Evolutionary conservation across 2,329 filamentous ascomycete species (phyloP), one percentile per base, ranked within the genome.

Genomic region (Paecilomyces formosus): DNA sequence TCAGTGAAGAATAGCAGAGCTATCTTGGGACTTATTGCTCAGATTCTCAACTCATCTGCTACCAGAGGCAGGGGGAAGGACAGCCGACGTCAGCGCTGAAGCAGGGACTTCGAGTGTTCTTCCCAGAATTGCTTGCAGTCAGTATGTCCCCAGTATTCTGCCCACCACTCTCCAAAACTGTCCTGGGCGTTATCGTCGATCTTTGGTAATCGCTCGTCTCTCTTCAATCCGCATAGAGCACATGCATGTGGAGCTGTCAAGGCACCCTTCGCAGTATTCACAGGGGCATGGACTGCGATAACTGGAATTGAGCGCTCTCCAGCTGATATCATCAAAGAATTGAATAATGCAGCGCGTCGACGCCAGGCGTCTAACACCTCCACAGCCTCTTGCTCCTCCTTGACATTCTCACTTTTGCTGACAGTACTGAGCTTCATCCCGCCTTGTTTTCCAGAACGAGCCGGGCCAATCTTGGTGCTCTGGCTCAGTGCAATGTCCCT

Each of bases 91-190:
- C 71, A 94, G 67, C 88, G 82, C 66, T 89, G 87, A 62, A 85
- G 83, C 63, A 96, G 77, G 59, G 81, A 80, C 56, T 80, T 80
- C 72, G 89, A 89, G 72, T 95, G 88, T 65, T 88, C 81, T 60
- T 88, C 77, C 93, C 93, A 97, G 69, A 96, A 96, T 62, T 88
- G 88, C 70, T 85, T 85, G 74, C 93, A 97, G 21, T 85, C 83
- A 61, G 84, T 79, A 74, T 92, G 89, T 0, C 88, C 90, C 88
- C 91, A 92, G 72, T 93, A 88, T 53, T 97, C 92, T 50, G 88
- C 80, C 93, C 93, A 97, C 90, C 92, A 97, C 77, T 97, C 93
- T 12, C 91, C 92, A 78, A 97, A 97, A 71, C 89, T 92, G 72
- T 97, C 93, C 66, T 93, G 87, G 8, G 95, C 85, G 26, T 87